Evolutionary conservation across 2,329 filamentous ascomycete genomes (phyloP), one percentile per base, ranked within the genome.

Genomic region (Sporothrix euskadiensis): DNA sequence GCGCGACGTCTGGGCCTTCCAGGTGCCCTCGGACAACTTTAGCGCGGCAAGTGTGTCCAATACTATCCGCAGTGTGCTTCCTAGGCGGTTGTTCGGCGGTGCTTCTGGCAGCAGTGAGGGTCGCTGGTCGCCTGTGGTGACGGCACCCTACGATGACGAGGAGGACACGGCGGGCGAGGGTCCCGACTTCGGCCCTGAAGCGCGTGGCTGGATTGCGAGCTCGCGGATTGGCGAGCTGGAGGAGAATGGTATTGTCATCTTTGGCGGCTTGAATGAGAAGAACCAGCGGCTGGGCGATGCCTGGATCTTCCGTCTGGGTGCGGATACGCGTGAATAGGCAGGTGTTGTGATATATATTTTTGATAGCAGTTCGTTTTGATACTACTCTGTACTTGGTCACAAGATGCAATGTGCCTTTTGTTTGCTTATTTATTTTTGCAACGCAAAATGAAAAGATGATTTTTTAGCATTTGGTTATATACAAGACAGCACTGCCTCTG

Each of bases 1-100:
- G 81, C 81, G 83, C 75, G 89, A 91, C 78, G 85, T 90, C 22
- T 92, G 90, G 90, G 84, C 86, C 19, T 91, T 89, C 80, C 87
- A 89, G 80, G 84, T 89, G 22, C 88, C 87, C 10, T 84, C 87
- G 10, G 79, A 84, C 65, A 84, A 85, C 73, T 85, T 86, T 83
- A 87, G 86, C 16, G 82, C 85, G 0, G 88, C 88, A 1, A 87
- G 86, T 77, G 80, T 90, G 74, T 85, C 85, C 41, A 83, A 89
- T 73, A 86, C 88, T n/a, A 82, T 76, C 54, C 75, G 74, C 59
- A 63, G 56, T 52, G 44, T 72, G 35, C 65, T 77, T 39, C 75
- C 75, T 9, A 61, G 57, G 19, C 49, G 72, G 26, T 61, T 74
- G 66, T 74, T 76, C 26, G 74, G 73, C 66, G 71, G 73, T 30